Base-by-base conservation (phyloP, 225 moss, liverwort and hornwort species). In the Pseudoscleropodium purum region DNA sequence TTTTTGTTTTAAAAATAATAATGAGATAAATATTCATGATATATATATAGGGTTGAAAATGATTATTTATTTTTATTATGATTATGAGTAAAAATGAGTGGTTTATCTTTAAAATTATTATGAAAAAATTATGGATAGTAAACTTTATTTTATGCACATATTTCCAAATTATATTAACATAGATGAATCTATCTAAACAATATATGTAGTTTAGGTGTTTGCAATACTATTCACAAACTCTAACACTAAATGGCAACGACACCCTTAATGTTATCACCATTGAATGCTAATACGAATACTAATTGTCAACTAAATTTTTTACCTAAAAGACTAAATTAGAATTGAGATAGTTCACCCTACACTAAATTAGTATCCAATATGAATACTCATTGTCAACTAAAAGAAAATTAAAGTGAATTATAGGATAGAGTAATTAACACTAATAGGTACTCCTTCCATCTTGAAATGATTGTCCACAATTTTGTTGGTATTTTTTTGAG, bases 291-390 rank as follows among this genome's bases (percentile, higher is more conserved):
- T 36, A 54, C 9, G 2, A 77, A 15, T 2, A 13, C 4, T 52
- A 54, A 36, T 54, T 54, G 3, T 13, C 36, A 21, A 37, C 1
- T 54, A 36, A 54, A 78, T 15, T 36, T 37, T 24, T 15, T 5
- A 8, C 5, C n/a, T n/a, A 6, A 23, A 23, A 52, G 2, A 36
- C 8, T 39, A 14, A 13, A 20, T 13, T 21, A 20, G 7, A 7
- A 52, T 2, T 1, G 0, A 36, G 6, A 24, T 78, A 36, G 15
- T 36, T 36, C 9, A 24, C 0, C 1, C 2, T 52, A 8, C 1
- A 54, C 9, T 23, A 51, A 13, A 54, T 36, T 2, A 15, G 1
- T 52, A 23, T 77, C 9, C 52, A 52, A 34, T 4, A 51, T 52
- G 3, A 54, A 77, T 36, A 36, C 24, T 24, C 6, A 34, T 54